Evolutionary conservation across 352 stramenopile genomes (phyloP).

Genomic region (Hyaloperonospora arabidopsidis): DNA sequence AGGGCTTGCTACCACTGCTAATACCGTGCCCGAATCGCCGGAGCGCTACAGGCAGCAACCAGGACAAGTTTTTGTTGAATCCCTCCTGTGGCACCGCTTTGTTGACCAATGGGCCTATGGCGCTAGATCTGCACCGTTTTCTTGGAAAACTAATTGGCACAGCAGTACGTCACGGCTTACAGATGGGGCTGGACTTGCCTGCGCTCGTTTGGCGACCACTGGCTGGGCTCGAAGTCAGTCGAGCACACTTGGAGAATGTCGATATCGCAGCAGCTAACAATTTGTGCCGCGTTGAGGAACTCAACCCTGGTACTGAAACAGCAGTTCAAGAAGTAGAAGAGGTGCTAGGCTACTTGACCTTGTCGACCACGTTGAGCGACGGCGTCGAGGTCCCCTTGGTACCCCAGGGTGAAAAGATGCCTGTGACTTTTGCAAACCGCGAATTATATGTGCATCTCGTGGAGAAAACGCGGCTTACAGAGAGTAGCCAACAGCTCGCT

Average conservation of each 20-base stretch:
- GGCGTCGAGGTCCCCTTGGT: constrained; percentile 63
- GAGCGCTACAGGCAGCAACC: constrained; percentile 80
- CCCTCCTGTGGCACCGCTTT: constrained; percentile 74
- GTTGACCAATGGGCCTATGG: constrained; percentile 80
- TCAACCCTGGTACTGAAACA: constrained; percentile 20
- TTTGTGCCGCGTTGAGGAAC: constrained; percentile 55
- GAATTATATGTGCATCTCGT: constrained; percentile 57
- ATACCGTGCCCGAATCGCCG: constrained; percentile 86
- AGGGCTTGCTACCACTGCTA: constrained; percentile 80
- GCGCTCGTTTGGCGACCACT: constrained; percentile 83
- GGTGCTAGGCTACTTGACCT: constrained; percentile 61
- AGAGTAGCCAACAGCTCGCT: constrained; percentile 74
- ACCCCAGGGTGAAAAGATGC: constrained; percentile 59
- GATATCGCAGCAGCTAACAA: constrained; percentile 71
- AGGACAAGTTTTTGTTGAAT: constrained; percentile 90
- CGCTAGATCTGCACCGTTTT: constrained; percentile 91
- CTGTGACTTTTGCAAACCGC: constrained; percentile 56
- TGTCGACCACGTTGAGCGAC: constrained; percentile 76
- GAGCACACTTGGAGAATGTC: constrained; percentile 71
- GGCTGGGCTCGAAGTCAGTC: constrained; percentile 62
- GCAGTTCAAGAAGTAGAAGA: constrained; percentile 32
- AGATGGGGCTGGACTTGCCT: constrained; percentile 89
- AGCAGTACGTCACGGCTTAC: constrained; percentile 91
- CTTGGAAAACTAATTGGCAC: constrained; percentile 95
- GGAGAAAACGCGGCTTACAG: constrained; percentile 60